Evolutionary conservation across 2,329 filamentous ascomycete genomes (phyloP).

Genomic region (Geosmithia flava): DNA sequence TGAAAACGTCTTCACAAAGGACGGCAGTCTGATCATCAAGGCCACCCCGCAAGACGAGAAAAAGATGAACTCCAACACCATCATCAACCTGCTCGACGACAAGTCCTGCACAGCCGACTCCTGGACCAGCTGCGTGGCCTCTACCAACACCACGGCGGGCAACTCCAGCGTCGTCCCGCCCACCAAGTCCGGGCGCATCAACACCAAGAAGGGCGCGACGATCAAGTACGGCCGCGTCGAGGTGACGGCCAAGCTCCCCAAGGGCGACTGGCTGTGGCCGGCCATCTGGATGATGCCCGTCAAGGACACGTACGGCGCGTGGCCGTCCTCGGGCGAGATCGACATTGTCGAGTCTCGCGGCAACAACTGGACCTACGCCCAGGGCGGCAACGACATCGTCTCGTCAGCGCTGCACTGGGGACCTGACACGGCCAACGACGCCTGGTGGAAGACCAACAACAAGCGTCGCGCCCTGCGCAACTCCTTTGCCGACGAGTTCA

Average conservation of each 20-base stretch:
- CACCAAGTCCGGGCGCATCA: slow-evolving; percentile 65
- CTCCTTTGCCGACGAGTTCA: slow-evolving; percentile 55
- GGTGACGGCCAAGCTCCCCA: slow-evolving; percentile 62
- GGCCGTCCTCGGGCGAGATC: slow-evolving; percentile 74
- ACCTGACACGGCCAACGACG: slow-evolving; percentile 58
- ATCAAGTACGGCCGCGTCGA: slow-evolving; percentile 78
- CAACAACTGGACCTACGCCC: slow-evolving; percentile 65
- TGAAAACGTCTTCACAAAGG: slow-evolving; percentile 62
- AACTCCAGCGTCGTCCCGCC: slow-evolving; percentile 70
- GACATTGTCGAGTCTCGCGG: slow-evolving; percentile 73
- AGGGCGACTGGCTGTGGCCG: slow-evolving; percentile 81
- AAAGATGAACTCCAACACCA: slow-evolving; percentile 52
- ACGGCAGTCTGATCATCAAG: slow-evolving; percentile 61
- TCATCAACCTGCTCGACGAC: slow-evolving; percentile 54
- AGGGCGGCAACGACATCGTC: slow-evolving; percentile 72
- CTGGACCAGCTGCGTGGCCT: slow-evolving; percentile 47
- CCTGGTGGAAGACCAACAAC: slow-evolving; percentile 73
- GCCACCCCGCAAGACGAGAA: slow-evolving; percentile 62
- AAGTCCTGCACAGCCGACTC: slow-evolving; percentile 54
- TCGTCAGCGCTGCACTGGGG: slow-evolving; percentile 77
- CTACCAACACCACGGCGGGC: slow-evolving; percentile 57
- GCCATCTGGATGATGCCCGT: slow-evolving; percentile 86
- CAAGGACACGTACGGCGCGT: slow-evolving; percentile 58
- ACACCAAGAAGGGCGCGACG: slow-evolving; percentile 54
- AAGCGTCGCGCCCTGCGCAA: slow-evolving; percentile 65